phyloP scores from a whole-genome alignment of 2,329 filamentous ascomycete genomes.

The Penicillium hordei region DNA sequence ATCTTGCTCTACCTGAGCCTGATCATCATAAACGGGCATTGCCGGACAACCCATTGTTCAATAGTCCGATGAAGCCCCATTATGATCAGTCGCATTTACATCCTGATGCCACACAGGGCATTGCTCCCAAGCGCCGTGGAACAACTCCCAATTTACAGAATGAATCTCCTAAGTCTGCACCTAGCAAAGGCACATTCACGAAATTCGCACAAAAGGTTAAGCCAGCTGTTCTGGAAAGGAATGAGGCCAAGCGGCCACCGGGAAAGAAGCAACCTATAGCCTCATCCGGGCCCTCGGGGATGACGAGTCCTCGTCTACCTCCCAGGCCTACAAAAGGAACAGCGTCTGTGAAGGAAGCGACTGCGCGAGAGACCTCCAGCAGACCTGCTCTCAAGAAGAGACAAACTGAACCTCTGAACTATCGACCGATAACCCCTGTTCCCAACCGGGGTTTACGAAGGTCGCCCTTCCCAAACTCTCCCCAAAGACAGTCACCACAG shows the following conservation, averaged over 20 bases:
- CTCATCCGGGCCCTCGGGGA: conserved; percentile 8
- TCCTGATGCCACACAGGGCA: conserved; percentile 3
- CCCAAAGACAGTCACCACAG: conserved; percentile 22
- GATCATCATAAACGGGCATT: not conserved
- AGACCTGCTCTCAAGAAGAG: conserved; percentile 12
- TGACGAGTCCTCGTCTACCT: conserved; percentile 4
- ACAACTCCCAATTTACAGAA: conserved; percentile 18
- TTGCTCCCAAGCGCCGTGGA: conserved; percentile 1
- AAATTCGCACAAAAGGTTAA: conserved; percentile 40
- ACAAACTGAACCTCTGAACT: conserved; percentile 10
- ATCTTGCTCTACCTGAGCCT: not conserved
- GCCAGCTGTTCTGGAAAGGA: conserved; percentile 27
- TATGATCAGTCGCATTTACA: conserved; percentile 1
- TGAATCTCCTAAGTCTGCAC: conserved; percentile 25
- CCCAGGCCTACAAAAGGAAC: conserved; percentile 22
- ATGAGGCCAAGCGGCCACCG: conserved; percentile 21
- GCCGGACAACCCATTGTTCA: not conserved
- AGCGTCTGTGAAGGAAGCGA: conserved; percentile 18
- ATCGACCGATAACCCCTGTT: conserved; percentile 22
- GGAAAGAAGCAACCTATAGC: conserved; percentile 21
- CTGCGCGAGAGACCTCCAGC: conserved; percentile 10
- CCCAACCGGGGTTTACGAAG: conserved; percentile 33
- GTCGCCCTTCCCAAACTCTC: conserved; percentile 27
- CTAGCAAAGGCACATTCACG: conserved; percentile 31
- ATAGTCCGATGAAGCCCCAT: not conserved